Evolutionary conservation across 2,329 filamentous ascomycete genomes (phyloP), one percentile per base, ranked within the genome.

Genomic region (Penicillium digitatum): DNA sequence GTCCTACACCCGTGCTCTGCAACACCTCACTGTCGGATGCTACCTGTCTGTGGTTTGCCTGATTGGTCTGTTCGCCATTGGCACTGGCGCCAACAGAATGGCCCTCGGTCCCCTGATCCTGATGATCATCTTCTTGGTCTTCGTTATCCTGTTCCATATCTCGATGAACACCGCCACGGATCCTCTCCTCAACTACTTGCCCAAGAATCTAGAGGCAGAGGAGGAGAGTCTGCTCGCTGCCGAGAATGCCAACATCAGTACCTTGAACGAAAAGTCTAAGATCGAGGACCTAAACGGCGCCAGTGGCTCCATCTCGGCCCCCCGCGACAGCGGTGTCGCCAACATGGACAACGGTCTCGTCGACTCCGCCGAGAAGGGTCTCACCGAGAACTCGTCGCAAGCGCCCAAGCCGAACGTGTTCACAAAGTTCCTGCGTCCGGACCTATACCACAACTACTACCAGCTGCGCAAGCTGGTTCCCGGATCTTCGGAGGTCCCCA

Each of bases 11-110:
- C 87, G 87, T n/a, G 92, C 89, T 1, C 78, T 97, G 48, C 87
- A 95, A 70, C 92, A 96, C 55, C 83, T 95, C 45, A 85, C 93
- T 27, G 86, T 87, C 1, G 92, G 93, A 22, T 78, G 95, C 47
- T 96, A 97, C 70, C 80, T 96, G 34, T 84, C 87, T 1, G 86
- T 94, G 61, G 75, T 93, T 29, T 94, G 90, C 72, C 79, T 96
- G 68, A 87, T 96, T 61, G 92, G 91, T 47, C 80, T 96, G 2
- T 92, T 96, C 64, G 87, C 82, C 48, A 84, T 93, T 48, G 85
- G 83, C 7, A 76, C 79, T 1, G 83, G 85, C 8, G 84, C 81
- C 29, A 80, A 89, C 44, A 82, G 80, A 2, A 76, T 79, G 1
- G 81, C 86, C 0, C 76, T 86, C 18, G 87, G 86, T 0, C 89